Evolutionary conservation across 2,329 filamentous ascomycete genomes (phyloP), one percentile per base, ranked within the genome.

Genomic region (Aspergillus fumigatiaffinis): DNA sequence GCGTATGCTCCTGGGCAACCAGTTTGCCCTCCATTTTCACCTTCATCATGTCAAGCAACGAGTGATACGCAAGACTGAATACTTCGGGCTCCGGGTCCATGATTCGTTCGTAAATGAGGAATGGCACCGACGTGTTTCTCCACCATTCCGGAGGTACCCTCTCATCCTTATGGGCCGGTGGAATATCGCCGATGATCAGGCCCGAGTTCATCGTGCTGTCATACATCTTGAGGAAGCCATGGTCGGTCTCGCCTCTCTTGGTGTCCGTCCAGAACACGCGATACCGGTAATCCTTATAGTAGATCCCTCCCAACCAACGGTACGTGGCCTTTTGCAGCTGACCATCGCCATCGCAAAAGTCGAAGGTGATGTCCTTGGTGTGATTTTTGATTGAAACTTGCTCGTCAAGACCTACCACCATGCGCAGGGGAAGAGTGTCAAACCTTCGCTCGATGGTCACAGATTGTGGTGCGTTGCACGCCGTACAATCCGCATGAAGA

Each of bases 231-330:
- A 73, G 47, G 9, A 58, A 52, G 4, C 62, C 61, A 3, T 41
- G 42, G 5, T 66, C 61, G 4, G 20, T 10, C 54, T 72, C 71
- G 3, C 69, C 68, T 9, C 67, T 63, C 32, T 68, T 54, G 4
- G 58, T 51, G 44, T 74, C 70, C 4, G 55, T 66, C 72, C 72
- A 76, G 51, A 64, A 72, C 7, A 75, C 61, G 4, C 68, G 67
- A 23, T 65, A 66, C 21, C 65, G 61, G 0, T 26, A 23, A 1
- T 63, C 42, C 3, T 63, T 35, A 3, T 56, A 58, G 54, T 76
- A 76, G 14, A 76, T 68, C 1, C 73, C 73, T 0, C 74, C 74
- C 14, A 76, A 57, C 73, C 73, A 76, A 35, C 71, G 69, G 55
- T 76, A 76, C 1, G 55, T 56, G 6, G 68, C 73, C 1, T 50